Base-by-base conservation (phyloP, 2,329 filamentous ascomycete genomes). In the Aspergillus hortae region DNA sequence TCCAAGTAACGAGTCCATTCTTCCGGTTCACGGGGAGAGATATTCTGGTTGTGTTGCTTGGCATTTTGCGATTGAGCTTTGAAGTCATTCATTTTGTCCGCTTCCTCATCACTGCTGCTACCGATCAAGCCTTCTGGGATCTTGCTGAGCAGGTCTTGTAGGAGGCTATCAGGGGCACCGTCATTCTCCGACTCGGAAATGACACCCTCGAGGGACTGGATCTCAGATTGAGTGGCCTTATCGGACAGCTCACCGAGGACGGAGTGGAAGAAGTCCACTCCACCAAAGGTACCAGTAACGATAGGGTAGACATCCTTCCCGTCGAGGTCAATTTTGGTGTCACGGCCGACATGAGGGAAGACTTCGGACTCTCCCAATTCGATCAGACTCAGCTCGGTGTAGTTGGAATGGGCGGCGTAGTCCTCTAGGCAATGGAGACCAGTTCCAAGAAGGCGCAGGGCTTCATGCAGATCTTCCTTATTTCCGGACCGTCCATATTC, bases 321-420 rank as follows among this genome's bases (percentile, higher is more conserved):
- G 32, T 80, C 77, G 25, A 96, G 79, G 43, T 83, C 77, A 25
- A 96, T 76, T 64, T 77, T 76, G n/a, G 90, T 90, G 61, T 82
- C 75, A 52, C 84, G 80, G 33, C 92, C 92, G 49, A 94, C 89
- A 65, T 96, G 91, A 23, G 92, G 90, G 70, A 96, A 96, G 54
- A 96, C 74, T 55, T 89, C 82, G 5, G 74, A 77, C 72, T 94
- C 90, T 47, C 90, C 91, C 63, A 96, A 74, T 69, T 96, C 91
- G 62, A 94, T 91, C 44, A 96, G 79, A 53, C 88, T 89, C 53
- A 96, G 82, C 70, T 96, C 92, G 12, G 81, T 85, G 73, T 95
- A 96, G 78, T 96, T 96, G 69, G 90, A 95, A 74, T 96, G 92
- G 14, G 92, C 92, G 49, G 91, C 86, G 75, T 87, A 97, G 68